A percentile compares a stretch with the other conserved stretches of the same genome.
Evolutionary conservation across 108 stramenopile genomes (phyloP).

Genomic region (Phaeodactylum tricornutum): DNA sequence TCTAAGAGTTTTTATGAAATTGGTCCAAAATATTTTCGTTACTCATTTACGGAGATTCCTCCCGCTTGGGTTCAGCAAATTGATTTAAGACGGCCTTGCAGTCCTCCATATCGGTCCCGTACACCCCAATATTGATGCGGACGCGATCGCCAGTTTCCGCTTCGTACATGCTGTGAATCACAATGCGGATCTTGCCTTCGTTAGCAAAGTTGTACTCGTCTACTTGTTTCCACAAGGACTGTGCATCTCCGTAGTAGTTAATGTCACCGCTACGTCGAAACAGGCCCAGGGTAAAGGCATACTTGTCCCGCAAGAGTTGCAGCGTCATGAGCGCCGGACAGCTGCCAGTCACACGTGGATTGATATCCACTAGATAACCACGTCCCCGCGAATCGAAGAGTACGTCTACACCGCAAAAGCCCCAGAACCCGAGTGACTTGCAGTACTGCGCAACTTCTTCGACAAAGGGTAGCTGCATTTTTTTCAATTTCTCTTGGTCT

Average conservation of each 20-base stretch:
- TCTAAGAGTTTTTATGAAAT: background rate
- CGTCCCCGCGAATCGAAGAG: constrained; percentile 19
- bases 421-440: constrained; percentile 20
- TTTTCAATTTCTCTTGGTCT: constrained; percentile 18
- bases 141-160: background rate
- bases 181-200: constrained; percentile 11
- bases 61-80: constrained; percentile 14
- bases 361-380: constrained; percentile 30
- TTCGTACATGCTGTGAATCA: constrained; percentile 15
- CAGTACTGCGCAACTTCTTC: constrained; percentile 28
- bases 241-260: constrained; percentile 10
- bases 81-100: constrained; percentile 19
- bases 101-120: constrained; percentile 15
- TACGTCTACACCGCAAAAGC: constrained; percentile 29
- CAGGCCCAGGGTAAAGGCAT: constrained; percentile 15
- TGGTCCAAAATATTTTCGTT: too few species aligned
- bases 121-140: constrained; percentile 23
- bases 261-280: constrained; percentile 24
- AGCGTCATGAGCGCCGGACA: constrained; percentile 26
- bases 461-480: constrained; percentile 27
- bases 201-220: constrained; percentile 10
- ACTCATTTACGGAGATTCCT: background rate
- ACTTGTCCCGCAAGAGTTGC: constrained; percentile 6
- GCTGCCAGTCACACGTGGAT: constrained; percentile 30
- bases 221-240: constrained; percentile 11